Evolutionary conservation across 306 rosid genomes (phyloP).

Genomic region (Lablab purpureus): DNA sequence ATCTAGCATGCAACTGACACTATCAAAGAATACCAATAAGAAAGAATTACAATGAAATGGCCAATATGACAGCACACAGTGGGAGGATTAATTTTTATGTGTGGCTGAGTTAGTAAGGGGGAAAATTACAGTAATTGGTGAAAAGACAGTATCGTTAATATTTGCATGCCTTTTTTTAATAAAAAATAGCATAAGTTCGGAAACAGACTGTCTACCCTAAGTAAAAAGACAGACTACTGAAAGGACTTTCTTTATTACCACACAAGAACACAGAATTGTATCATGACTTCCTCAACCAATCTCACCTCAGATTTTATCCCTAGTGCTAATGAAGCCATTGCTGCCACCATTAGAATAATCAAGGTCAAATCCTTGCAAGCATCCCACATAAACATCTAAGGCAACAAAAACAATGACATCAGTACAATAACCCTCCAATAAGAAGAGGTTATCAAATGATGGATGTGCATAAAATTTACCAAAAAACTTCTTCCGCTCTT

Average conservation of each 20-base stretch:
- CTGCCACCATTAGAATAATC: slow-evolving; percentile 89
- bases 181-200: not conserved
- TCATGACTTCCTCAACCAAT: slow-evolving; percentile 17
- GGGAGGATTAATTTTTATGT: not conserved
- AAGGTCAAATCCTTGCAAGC: slow-evolving; percentile 97
- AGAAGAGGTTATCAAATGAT: slow-evolving; percentile 1
- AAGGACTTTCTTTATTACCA: slow-evolving; percentile 1
- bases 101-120: not conserved
- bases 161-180: not conserved
- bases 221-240: not conserved
- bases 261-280: slow-evolving; percentile 16
- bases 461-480: slow-evolving; percentile 54
- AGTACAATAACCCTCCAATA: not conserved
- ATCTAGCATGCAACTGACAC: not conserved
- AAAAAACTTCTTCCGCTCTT: slow-evolving; percentile 76
- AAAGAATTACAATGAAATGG: slow-evolving; percentile 4
- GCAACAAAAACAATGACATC: slow-evolving; percentile 34
- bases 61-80: not conserved
- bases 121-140: not conserved
- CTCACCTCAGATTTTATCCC: slow-evolving; percentile 96
- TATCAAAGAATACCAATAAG: not conserved
- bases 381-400: slow-evolving; percentile 92
- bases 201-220: slow-evolving; percentile 1
- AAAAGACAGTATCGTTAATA: not conserved
- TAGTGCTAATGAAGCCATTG: slow-evolving; percentile 81